phyloP scores from a whole-genome alignment of 2,329 filamentous ascomycete species.

The Phialophora macrospora region DNA sequence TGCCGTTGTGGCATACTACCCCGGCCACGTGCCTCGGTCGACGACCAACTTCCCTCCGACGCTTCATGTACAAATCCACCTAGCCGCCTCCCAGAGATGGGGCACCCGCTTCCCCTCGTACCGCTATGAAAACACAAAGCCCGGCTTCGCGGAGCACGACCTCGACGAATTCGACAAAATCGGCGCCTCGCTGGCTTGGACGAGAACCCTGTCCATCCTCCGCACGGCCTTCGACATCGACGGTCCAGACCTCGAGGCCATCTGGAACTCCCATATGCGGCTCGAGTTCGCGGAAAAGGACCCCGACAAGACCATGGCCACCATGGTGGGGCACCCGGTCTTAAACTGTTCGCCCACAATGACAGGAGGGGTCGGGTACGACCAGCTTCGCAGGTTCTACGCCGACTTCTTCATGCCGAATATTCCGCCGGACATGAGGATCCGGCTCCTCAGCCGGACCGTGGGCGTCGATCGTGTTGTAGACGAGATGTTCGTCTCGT shows the following conservation, averaged over 20 bases:
- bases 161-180: conserved; percentile 70
- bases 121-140: conserved; percentile 60
- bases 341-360: conserved; percentile 48
- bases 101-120: conserved; percentile 47
- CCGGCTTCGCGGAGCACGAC: conserved; percentile 74
- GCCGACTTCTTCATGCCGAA: conserved; percentile 60
- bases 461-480: conserved; percentile 64
- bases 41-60: conserved; percentile 45
- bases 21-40: conserved; percentile 60
- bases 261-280: conserved; percentile 48
- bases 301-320: conserved; percentile 44
- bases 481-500: conserved; percentile 63
- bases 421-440: conserved; percentile 56
- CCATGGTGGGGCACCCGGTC: conserved; percentile 39
- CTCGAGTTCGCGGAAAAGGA: conserved; percentile 42
- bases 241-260: conserved; percentile 44
- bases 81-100: conserved; percentile 54
- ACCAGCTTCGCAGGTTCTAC: conserved; percentile 59
- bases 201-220: conserved; percentile 64
- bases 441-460: conserved; percentile 63
- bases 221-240: conserved; percentile 62
- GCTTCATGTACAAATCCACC: conserved; percentile 61
- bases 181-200: conserved; percentile 70
- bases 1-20: conserved; percentile 68
- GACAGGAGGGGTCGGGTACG: conserved; percentile 49